Percentiles rank a stretch among this genome's conserved stretches.
These are phyloP conservation scores for Melanogaster broomeanus DNA, from an alignment of 768 basidiomycete species.

Conservation along the genomic window DNA sequence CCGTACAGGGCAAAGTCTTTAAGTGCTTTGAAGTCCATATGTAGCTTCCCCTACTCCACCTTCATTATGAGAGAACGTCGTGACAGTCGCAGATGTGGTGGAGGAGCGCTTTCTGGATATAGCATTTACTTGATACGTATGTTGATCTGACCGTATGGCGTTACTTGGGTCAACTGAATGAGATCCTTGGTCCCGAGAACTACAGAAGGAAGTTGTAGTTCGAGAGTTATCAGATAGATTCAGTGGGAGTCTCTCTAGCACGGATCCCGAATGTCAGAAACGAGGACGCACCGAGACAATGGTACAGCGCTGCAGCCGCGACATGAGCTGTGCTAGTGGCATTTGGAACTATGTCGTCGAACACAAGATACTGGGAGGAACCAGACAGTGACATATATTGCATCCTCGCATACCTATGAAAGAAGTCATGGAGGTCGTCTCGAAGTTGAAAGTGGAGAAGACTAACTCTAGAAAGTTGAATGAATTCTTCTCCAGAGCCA, in stretches of 20 bases:
- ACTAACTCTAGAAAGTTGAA: conserved; percentile 79
- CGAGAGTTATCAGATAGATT: background rate
- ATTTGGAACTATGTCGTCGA: conserved; percentile 67
- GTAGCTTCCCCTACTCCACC: background rate
- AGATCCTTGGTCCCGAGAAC: conserved; percentile 79
- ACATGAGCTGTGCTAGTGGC: conserved; percentile 71
- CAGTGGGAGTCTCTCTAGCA: background rate
- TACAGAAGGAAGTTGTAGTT: conserved; percentile 35
- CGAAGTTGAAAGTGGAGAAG: background rate
- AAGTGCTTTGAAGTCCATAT: background rate
- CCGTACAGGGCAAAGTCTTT: too few species aligned
- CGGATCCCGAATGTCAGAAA: background rate
- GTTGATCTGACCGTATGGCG: conserved; percentile 56
- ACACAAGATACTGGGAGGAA: conserved; percentile 48
- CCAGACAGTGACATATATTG: conserved; percentile 61
- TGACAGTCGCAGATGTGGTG: background rate
- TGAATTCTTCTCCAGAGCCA: conserved; percentile 73
- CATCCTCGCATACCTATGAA: conserved; percentile 73
- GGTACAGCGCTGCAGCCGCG: conserved; percentile 81
- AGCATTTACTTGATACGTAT: conserved; percentile 38
- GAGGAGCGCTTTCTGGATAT: background rate
- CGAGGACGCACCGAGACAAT: conserved; percentile 67
- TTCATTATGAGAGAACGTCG: background rate
- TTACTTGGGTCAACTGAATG: conserved; percentile 58
- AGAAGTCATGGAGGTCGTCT: conserved; percentile 11